Base-by-base conservation (phyloP, 2,329 filamentous ascomycete species). In the Fusarium fujikuroi region DNA sequence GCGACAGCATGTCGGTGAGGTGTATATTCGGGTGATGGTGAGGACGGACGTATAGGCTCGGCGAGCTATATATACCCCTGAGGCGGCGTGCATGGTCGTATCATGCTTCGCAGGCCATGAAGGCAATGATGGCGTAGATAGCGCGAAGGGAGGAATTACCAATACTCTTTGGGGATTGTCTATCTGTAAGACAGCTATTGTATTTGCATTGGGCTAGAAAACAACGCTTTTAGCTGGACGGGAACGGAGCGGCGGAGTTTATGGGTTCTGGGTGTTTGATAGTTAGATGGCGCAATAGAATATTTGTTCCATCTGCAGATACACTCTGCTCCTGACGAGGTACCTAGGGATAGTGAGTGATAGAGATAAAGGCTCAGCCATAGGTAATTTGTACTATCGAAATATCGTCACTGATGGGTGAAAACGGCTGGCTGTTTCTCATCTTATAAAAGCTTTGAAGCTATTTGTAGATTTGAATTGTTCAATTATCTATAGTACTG, bases 191-290 rank as follows among this genome's bases (percentile, higher is more conserved):
- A 77, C 62, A 59, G 69, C 54, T 61, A 69, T 71, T 72, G 75
- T 73, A 75, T 68, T 75, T 75, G 76, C 76, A 78, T 75, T 69
- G 70, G 73, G 73, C 72, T 76, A 75, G 63, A 76, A 76, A 77
- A 75, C 60, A 73, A 65, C 66, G 66, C 72, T 74, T 76, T 76
- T 65, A 77, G 75, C 70, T 75, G 77, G 75, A 62, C 58, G 70
- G 68, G 73, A 74, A 72, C 66, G 79, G 75, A 81, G 80, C 79
- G 78, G 78, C 73, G 80, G 80, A 81, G 80, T 81, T 81, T 73
- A 70, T 54, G 73, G 72, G 74, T 74, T 73, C 69, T 75, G 78
- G 73, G 63, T 77, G 61, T 76, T 78, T 52, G 59, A 74, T 76
- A 77, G 74, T 63, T 72, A 52, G 69, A 69, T 77, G 71, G 68